phyloP scores from a whole-genome alignment of 2,329 filamentous ascomycete genomes.

The Monosporascus sp. region DNA sequence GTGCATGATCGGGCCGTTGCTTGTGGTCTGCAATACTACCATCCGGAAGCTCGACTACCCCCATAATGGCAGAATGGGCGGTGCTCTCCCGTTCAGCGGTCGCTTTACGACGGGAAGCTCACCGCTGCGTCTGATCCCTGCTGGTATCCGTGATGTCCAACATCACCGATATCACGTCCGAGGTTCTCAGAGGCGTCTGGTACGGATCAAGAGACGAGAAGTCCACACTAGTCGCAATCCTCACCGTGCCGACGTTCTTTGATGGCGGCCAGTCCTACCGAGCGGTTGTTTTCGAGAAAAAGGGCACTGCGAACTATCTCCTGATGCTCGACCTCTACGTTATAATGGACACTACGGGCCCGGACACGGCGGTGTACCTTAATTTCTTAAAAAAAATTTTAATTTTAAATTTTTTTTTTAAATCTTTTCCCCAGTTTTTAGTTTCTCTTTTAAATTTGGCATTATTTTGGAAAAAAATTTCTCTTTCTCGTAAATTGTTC shows the following conservation, averaged over 20 bases:
- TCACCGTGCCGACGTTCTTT: slow-evolving; percentile 31
- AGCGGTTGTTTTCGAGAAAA: slow-evolving; percentile 37
- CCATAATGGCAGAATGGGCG: slow-evolving; percentile 37
- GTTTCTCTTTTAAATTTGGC: too few species aligned
- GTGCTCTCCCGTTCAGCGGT: slow-evolving; percentile 30
- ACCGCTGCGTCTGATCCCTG: slow-evolving; percentile 28
- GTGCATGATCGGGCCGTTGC: slow-evolving; percentile 45
- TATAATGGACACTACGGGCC: slow-evolving; percentile 37
- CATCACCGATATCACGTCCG: slow-evolving; percentile 39
- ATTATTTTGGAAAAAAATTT: too few species aligned
- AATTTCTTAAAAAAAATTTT: too few species aligned
- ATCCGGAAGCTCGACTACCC: slow-evolving; percentile 35
- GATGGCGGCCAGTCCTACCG: slow-evolving; percentile 34
- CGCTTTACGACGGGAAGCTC: slow-evolving; percentile 28
- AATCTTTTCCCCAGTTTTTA: too few species aligned
- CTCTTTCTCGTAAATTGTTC: too few species aligned
- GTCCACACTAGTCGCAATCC: slow-evolving; percentile 27
- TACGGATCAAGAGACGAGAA: slow-evolving; percentile 25
- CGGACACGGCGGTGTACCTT: slow-evolving; percentile 37
- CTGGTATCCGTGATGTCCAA: slow-evolving; percentile 35
- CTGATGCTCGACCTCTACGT: slow-evolving; percentile 41
- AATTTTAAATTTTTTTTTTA: too few species aligned
- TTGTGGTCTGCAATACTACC: slow-evolving; percentile 32
- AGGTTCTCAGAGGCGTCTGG: slow-evolving; percentile 31
- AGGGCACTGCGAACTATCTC: slow-evolving; percentile 33